Evolutionary conservation across 306 rosid species (phyloP).

Genomic region (Malus sylvestris): DNA sequence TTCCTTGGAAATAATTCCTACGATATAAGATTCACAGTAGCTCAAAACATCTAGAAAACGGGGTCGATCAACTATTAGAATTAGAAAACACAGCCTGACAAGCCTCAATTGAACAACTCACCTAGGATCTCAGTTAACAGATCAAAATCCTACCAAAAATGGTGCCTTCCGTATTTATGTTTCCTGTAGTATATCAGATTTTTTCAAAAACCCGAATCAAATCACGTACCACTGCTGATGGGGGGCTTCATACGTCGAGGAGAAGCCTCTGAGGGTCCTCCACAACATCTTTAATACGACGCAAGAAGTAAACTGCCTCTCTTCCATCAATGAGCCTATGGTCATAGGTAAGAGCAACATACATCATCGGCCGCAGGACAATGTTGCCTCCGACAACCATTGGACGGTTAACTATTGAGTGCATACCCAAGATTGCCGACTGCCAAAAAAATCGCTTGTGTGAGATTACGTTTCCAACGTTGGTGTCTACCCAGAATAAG

Average conservation of each 20-base stretch:
- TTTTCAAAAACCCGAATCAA: background rate
- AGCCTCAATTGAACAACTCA: conserved; percentile 26
- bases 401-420: conserved; percentile 69
- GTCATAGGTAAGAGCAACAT: conserved; percentile 75
- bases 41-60: background rate
- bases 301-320: conserved; percentile 84
- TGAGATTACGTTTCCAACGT: background rate
- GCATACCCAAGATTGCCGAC: conserved; percentile 88
- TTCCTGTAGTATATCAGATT: background rate
- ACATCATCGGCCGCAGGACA: conserved; percentile 77
- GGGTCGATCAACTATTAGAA: background rate
- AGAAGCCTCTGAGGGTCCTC: conserved; percentile 81
- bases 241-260: conserved; percentile 48
- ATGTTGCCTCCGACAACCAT: conserved; percentile 62
- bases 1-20: background rate
- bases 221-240: conserved; percentile 4
- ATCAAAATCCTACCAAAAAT: conserved; percentile 18
- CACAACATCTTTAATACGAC: conserved; percentile 66
- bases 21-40: background rate
- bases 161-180: conserved; percentile 25
- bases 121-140: conserved; percentile 8
- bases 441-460: conserved; percentile 21
- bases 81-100: background rate
- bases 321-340: conserved; percentile 81
- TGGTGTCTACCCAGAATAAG: background rate